Evolutionary conservation across 2,329 filamentous ascomycete species (phyloP), one percentile per base, ranked within the genome.

Genomic region (Aspergillus fischeri): DNA sequence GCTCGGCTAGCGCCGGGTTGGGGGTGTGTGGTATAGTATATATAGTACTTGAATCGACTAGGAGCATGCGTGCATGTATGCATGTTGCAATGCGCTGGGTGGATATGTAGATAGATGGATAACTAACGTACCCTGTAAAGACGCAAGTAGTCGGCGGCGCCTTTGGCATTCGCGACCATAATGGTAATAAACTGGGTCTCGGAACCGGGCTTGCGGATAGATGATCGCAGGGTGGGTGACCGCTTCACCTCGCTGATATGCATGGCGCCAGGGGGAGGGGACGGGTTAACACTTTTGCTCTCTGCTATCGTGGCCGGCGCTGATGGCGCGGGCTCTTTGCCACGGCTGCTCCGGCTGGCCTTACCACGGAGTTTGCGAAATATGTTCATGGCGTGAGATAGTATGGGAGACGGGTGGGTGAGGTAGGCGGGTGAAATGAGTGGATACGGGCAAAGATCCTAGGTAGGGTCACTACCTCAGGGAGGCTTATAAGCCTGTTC

Each of bases 181-280:
- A 53, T 53, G 41, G 25, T 10, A 8, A 47, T 53, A 25, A 2
- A 25, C 25, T 25, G 25, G 25, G 3, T 25, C 25, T 25, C 4
- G 4, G 25, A 25, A 25, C 25, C 25, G 25, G 25, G 51, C 32
- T 41, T 53, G 41, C 47, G 6, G 0, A 53, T 53, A 17, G 41
- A 47, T 25, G 49, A 21, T 45, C 44, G 44, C 48, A 4, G 25
- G 52, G 48, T 28, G 41, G 52, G 52, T 32, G 49, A 52, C 38
- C 49, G 48, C 49, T 14, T 54, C 38, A 55, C 56, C 9, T 55
- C 49, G 49, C 52, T 58, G 41, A 58, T 51, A 28, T 58, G 56
- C 20, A 55, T 49, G 49, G 56, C 56, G 56, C 49, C 1, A 25
- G 25, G 25, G 25, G 25, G 56, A 48, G 56, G 56, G 28, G 32